Percentiles rank a stretch among this genome's conserved stretches.
These are phyloP conservation scores for Pythium dissimile DNA, from an alignment of 352 stramenopile species.

Conservation along the genomic window DNA sequence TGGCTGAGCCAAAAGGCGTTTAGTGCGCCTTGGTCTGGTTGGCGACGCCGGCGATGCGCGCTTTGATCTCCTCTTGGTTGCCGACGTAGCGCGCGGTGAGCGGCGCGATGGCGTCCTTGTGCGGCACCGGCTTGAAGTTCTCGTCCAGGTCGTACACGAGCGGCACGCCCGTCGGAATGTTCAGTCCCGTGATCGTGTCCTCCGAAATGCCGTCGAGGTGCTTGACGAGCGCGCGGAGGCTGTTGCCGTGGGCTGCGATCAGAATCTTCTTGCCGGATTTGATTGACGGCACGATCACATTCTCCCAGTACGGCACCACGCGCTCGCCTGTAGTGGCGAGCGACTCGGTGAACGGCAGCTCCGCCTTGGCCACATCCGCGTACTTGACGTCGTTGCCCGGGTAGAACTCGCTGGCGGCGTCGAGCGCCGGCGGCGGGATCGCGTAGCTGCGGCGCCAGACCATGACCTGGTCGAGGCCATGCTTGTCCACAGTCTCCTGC, in stretches of 20 bases:
- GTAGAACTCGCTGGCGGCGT: conserved; percentile 85
- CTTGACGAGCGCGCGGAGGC: conserved; percentile 97
- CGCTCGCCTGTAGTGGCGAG: conserved; percentile 92
- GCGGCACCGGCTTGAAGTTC: conserved; percentile 94
- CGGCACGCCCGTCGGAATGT: conserved; percentile 96
- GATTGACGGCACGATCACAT: conserved; percentile 93
- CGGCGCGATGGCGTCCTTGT: conserved; percentile 89
- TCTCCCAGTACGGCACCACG: conserved; percentile 95
- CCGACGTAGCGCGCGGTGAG: conserved; percentile 85
- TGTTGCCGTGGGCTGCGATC: conserved; percentile 98
- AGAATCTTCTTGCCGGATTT: conserved; percentile 95
- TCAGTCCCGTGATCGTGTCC: conserved; percentile 95
- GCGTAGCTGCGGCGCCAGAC: conserved; percentile 98
- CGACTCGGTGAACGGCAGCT: conserved; percentile 93
- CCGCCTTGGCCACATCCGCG: conserved; percentile 82
- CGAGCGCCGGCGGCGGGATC: conserved; percentile 92
- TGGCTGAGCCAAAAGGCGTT: neutral
- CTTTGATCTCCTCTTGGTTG: conserved; percentile 96
- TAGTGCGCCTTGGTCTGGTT: conserved; percentile 94
- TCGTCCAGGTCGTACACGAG: conserved; percentile 98
- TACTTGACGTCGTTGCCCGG: conserved; percentile 92
- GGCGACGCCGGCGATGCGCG: conserved; percentile 94
- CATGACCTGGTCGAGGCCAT: conserved; percentile 97
- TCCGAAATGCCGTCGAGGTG: conserved; percentile 97
- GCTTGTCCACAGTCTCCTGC: conserved; percentile 98